These are phyloP conservation scores for Akanthomyces uredinophilus DNA, from an alignment of 2,329 filamentous ascomycete species.

Conservation along the genomic window DNA sequence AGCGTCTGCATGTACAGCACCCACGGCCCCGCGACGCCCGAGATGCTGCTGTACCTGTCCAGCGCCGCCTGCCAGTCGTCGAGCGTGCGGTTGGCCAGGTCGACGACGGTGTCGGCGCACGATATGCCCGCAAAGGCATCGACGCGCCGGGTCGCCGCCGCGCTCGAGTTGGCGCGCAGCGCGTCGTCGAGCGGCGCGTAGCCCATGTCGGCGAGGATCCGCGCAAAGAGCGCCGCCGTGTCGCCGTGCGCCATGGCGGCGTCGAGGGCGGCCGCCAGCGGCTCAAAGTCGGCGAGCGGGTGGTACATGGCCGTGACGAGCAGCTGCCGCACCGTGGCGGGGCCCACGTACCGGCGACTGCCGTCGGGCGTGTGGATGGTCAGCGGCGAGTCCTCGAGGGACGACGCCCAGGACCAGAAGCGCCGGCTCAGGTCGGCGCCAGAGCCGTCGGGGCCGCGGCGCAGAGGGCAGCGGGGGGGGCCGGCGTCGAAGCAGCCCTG, in stretches of 20 bases:
- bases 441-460: not conserved
- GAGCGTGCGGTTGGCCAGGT: not conserved
- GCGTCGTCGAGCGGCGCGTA: not conserved
- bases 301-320: not conserved
- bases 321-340: not conserved
- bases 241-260: not conserved
- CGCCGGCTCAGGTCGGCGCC: not conserved
- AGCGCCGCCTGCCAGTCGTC: not conserved
- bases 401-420: not conserved
- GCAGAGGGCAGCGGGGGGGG: not conserved
- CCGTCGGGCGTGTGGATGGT: not conserved
- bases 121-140: not conserved
- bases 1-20: not conserved
- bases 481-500: not conserved
- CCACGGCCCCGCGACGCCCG: not conserved
- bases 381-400: not conserved
- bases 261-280: not conserved
- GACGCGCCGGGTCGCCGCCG: not conserved
- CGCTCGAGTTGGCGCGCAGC: not conserved
- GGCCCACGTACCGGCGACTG: not conserved
- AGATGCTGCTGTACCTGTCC: not conserved
- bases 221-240: not conserved
- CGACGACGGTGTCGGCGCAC: not conserved
- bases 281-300: not conserved
- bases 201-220: not conserved